Base-by-base conservation (phyloP, 1,284 basidiomycete species). In the Sanghuangporus weigelae region DNA sequence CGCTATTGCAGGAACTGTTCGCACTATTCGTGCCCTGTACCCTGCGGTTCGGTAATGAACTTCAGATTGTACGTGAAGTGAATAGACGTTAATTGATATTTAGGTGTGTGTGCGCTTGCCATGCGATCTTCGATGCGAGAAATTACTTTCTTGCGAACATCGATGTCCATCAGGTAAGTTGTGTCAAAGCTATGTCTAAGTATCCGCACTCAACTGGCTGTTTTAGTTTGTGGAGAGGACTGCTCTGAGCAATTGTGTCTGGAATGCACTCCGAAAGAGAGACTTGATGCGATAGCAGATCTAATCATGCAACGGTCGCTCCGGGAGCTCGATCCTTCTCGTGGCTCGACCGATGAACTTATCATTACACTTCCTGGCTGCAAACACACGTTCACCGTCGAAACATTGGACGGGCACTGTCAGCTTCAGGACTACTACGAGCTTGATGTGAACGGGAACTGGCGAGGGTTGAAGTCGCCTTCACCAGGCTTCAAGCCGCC, bases 31-130 rank as follows among this genome's bases (percentile, higher is more conserved):
- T 91, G 89, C 64, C 81, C 82, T 2, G 78, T 89, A n/a, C 82
- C 85, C 0, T 92, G 90, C 68, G 87, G 86, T 12, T 86, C 85
- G 19, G 88, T 89, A 63, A 75, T 84, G 77, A 7, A 31, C 3
- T 36, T 23, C 26, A 16, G 23, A 39, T 1, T 36, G 35, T 44
- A 14, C 26, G 8, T 26, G 8, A 35, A 11, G 21, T 2, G 26
- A 16, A 56, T 10, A 19, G n/a, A 38, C 40, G 4, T 64, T 62
- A 11, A 59, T 10, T 14, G 49, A 59, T 38, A 60, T 23, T 6
- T 63, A 90, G 87, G 79, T 87, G 11, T 91, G 90, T 69, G 78
- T 82, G 6, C 81, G 87, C 11, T 71, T 89, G 2, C 90, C 89
- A 0, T 90, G 89, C 65, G 84, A 91, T 66, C 63, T 74, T 59